Percentiles rank a stretch among this genome's conserved stretches.
Conservation (phyloP, 768 basidiomycete genomes). For the Boletus huronensis region DNA sequence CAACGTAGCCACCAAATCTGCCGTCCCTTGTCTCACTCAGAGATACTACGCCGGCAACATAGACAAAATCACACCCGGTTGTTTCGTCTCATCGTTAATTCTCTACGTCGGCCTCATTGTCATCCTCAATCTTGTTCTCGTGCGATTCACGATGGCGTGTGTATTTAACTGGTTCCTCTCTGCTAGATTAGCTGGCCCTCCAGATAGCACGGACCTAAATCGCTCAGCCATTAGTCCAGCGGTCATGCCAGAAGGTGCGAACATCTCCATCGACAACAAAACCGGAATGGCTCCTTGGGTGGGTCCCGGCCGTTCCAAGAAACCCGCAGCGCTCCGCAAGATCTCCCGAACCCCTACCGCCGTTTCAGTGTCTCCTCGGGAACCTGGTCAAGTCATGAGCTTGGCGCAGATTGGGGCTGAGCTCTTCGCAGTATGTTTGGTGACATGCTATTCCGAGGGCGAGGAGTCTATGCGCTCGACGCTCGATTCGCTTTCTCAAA, state of each 20-base stretch:
- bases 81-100: slow-evolving; percentile 85
- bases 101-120: slow-evolving; percentile 89
- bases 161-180: slow-evolving; percentile 97
- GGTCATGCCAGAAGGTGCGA: slow-evolving; percentile 95
- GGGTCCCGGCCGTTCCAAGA: slow-evolving; percentile 48
- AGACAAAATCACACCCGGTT: slow-evolving; percentile 94
- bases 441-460: slow-evolving; percentile 98
- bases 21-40: slow-evolving; percentile 76
- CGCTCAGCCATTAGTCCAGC: slow-evolving; percentile 89
- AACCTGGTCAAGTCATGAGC: slow-evolving; percentile 57
- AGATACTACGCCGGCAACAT: slow-evolving; percentile 94
- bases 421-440: slow-evolving; percentile 90
- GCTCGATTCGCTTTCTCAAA: slow-evolving; percentile 87
- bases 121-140: slow-evolving; percentile 85
- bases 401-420: slow-evolving; percentile 92
- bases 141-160: slow-evolving; percentile 94
- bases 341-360: slow-evolving; percentile 44
- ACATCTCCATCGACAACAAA: slow-evolving; percentile 85
- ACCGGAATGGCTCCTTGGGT: slow-evolving; percentile 96
- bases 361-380: slow-evolving; percentile 41
- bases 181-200: slow-evolving; percentile 72
- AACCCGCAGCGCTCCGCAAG: slow-evolving; percentile 42
- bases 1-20: slow-evolving; percentile 56
- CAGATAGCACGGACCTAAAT: slow-evolving; percentile 65
- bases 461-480: slow-evolving; percentile 90